Evolutionary conservation across 2,329 filamentous ascomycete species (phyloP), one percentile per base, ranked within the genome.

Genomic region (Furcasterigmium sp.): DNA sequence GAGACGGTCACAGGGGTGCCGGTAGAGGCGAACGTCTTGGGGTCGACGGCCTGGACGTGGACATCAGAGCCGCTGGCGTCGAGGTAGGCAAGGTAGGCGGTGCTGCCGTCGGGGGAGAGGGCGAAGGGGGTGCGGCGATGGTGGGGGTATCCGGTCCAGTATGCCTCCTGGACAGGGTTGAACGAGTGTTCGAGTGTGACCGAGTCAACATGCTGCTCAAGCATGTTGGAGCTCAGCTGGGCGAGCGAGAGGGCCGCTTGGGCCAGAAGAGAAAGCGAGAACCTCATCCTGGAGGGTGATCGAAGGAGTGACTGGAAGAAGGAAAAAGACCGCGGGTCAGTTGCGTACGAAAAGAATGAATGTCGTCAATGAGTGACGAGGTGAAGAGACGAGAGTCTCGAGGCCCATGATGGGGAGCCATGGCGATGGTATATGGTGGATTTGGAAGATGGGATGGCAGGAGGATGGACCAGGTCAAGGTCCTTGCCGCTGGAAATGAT

Each of bases 61-160:
- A 82, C 75, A 41, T 68, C 73, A 4, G 67, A 75, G 37, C 71
- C 73, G 37, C 68, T 76, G 20, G 65, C 61, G 53, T 81, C 77
- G 14, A 82, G 72, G 52, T 82, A 82, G 9, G 79, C 79, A 9
- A 82, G 56, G 55, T 78, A 82, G 11, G 75, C 78, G 4, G 69
- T 72, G 45, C 73, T 73, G 46, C 77, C 77, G 55, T 81, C 70
- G 3, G 78, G 77, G 1, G 78, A 81, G 25, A 80, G 66, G n/a
- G 78, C 70, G 48, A 82, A 82, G 6, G 78, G 78, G 11, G 78
- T 82, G 41, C 78, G 72, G 37, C 78, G 74, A 56, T 82, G 78
- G 51, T 82, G 79, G 36, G 76, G 75, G 37, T 74, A 70, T 17
- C 68, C 69, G 13, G 78, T 82, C 78, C 78, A 82, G 68, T 82